Evolutionary conservation across 805 yeast genomes (phyloP).

Genomic region (Saturnispora besseyi): DNA sequence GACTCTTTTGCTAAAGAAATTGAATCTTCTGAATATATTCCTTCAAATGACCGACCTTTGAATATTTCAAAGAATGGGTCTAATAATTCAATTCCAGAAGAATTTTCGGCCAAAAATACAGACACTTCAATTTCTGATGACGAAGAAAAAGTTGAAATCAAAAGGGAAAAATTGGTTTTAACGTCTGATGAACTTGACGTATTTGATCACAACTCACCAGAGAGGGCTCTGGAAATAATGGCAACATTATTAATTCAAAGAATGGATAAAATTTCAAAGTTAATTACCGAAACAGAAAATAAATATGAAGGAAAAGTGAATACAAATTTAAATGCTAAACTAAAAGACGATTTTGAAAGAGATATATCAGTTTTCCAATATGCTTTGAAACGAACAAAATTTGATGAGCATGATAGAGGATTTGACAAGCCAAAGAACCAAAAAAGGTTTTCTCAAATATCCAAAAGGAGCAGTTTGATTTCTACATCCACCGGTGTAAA

Average conservation of each 20-base stretch:
- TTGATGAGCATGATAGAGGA: slow-evolving; percentile 1
- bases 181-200: background rate
- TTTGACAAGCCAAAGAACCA: slow-evolving; percentile 3
- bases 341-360: background rate
- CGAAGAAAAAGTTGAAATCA: background rate
- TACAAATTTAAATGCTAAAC: background rate
- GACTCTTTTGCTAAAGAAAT: slow-evolving; percentile 9
- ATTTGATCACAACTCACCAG: slow-evolving; percentile 3
- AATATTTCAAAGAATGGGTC: background rate
- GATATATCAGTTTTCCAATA: slow-evolving; percentile 3
- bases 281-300: background rate
- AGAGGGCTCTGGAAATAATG: slow-evolving; percentile 5
- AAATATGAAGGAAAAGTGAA: background rate
- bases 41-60: background rate
- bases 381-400: slow-evolving; percentile 4
- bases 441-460: slow-evolving; percentile 2
- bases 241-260: background rate
- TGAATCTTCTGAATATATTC: background rate
- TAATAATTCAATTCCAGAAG: background rate
- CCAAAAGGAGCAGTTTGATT: slow-evolving; percentile 3
- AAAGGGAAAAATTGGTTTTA: background rate
- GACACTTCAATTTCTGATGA: background rate
- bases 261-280: slow-evolving; percentile 4
- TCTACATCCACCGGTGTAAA: background rate
- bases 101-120: background rate